Evolutionary conservation across 1,284 basidiomycete genomes (phyloP).

Genomic region (Moesziomyces globuligerus): DNA sequence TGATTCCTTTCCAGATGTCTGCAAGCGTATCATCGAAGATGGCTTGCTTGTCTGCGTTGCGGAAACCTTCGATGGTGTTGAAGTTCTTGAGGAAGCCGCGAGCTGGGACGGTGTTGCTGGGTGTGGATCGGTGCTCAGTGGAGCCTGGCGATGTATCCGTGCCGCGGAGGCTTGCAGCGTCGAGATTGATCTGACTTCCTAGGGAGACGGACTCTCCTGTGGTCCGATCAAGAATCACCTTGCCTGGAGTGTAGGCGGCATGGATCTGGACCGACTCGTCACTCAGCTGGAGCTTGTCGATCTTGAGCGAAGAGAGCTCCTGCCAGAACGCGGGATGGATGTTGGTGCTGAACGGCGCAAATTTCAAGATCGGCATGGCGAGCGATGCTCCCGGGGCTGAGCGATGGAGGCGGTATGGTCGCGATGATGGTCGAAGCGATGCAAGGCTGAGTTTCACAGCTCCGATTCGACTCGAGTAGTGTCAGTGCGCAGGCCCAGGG

Average conservation of each 20-base stretch:
- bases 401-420: background rate
- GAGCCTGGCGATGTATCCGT: constrained; percentile 62
- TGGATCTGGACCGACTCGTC: constrained; percentile 77
- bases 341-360: constrained; percentile 84
- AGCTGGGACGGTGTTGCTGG: constrained; percentile 68
- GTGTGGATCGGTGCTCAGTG: background rate
- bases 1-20: constrained; percentile 34
- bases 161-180: constrained; percentile 68
- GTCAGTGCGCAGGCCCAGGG: background rate
- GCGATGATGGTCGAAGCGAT: background rate
- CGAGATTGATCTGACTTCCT: constrained; percentile 58
- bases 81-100: constrained; percentile 78
- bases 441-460: background rate
- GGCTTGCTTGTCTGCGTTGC: constrained; percentile 83
- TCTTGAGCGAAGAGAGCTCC: constrained; percentile 84
- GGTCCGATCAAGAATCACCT: constrained; percentile 79
- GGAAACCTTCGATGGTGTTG: constrained; percentile 97
- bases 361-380: constrained; percentile 74
- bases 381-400: background rate
- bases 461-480: too few species aligned
- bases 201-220: constrained; percentile 70
- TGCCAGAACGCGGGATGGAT: constrained; percentile 95
- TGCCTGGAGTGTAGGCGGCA: constrained; percentile 78
- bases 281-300: constrained; percentile 86
- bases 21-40: constrained; percentile 72